A percentile compares a stretch with the other conserved stretches of the same genome.
Conservation (phyloP, 2,329 filamentous ascomycete species). For the Malbranchea cinnamomea region DNA sequence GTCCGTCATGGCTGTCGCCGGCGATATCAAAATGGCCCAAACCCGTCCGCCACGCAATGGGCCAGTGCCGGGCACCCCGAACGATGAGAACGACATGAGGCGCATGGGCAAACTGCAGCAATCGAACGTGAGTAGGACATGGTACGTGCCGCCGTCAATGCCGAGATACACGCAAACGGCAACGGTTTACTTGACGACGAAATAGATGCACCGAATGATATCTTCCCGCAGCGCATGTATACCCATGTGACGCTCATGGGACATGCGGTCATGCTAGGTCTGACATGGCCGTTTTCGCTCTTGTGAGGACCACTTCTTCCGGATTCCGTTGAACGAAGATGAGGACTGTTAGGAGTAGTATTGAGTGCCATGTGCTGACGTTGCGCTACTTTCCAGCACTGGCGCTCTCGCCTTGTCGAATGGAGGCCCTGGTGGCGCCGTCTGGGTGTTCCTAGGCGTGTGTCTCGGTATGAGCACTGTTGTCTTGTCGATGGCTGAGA, state of each 20-base stretch:
- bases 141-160: too few relatives aligned
- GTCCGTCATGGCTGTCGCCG: not conserved
- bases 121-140: slow-evolving; percentile 17
- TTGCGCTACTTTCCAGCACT: slow-evolving; percentile 1
- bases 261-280: too few relatives aligned
- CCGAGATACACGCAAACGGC: too few relatives aligned
- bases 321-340: too few relatives aligned
- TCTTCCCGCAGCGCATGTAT: too few relatives aligned
- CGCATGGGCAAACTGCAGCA: slow-evolving; percentile 19
- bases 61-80: slow-evolving; percentile 2
- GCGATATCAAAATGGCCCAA: not conserved
- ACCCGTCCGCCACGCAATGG: slow-evolving; percentile 1
- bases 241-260: too few relatives aligned
- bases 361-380: not conserved
- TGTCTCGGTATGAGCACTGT: slow-evolving; percentile 5
- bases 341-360: slow-evolving; percentile 5
- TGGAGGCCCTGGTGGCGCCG: slow-evolving; percentile 6
- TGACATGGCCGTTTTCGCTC: too few relatives aligned
- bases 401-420: slow-evolving; percentile 5
- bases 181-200: too few relatives aligned
- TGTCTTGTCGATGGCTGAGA: slow-evolving; percentile 8
- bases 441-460: slow-evolving; percentile 7
- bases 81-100: slow-evolving; percentile 19
- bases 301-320: too few relatives aligned
- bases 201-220: too few relatives aligned